Evolutionary conservation across 1,139 yeast species (phyloP).

Genomic region (Debaryomyces fabryi): DNA sequence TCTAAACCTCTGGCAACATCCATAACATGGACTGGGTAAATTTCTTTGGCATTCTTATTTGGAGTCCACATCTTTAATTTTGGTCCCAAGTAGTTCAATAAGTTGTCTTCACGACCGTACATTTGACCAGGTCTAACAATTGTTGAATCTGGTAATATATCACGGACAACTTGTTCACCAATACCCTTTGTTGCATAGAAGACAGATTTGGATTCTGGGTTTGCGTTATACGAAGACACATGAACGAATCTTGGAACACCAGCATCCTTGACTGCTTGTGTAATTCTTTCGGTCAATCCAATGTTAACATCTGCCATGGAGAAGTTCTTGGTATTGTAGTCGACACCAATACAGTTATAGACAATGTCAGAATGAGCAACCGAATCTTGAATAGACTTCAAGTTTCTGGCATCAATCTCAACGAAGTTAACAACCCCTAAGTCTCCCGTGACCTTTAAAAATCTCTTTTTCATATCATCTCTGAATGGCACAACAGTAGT

Average conservation of each 20-base stretch:
- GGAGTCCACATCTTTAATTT: conserved; percentile 63
- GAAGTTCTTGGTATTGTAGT: conserved; percentile 78
- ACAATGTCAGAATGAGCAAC: conserved; percentile 85
- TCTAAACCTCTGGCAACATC: conserved; percentile 84
- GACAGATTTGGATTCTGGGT: conserved; percentile 65
- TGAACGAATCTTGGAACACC: conserved; percentile 78
- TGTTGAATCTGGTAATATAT: conserved; percentile 72
- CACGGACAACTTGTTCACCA: conserved; percentile 73
- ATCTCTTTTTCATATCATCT: conserved; percentile 78
- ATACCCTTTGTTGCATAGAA: conserved; percentile 81
- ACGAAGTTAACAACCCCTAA: conserved; percentile 85
- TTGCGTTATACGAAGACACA: conserved; percentile 80
- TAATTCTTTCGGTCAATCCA: conserved; percentile 77
- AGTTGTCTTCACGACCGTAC: conserved; percentile 76
- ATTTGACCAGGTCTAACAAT: conserved; percentile 86
- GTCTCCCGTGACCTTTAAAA: conserved; percentile 82
- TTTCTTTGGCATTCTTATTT: conserved; percentile 62
- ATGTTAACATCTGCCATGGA: conserved; percentile 82
- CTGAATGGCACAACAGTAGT: conserved; percentile 75
- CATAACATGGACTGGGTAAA: conserved; percentile 73
- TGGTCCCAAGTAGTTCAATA: conserved; percentile 65
- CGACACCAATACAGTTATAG: conserved; percentile 78
- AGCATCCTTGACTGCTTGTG: conserved; percentile 70
- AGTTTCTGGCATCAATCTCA: conserved; percentile 81
- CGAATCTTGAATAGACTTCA: conserved; percentile 74